phyloP scores from a whole-genome alignment of 2,329 filamentous ascomycete genomes.

The Lasiodiplodia sp. region DNA sequence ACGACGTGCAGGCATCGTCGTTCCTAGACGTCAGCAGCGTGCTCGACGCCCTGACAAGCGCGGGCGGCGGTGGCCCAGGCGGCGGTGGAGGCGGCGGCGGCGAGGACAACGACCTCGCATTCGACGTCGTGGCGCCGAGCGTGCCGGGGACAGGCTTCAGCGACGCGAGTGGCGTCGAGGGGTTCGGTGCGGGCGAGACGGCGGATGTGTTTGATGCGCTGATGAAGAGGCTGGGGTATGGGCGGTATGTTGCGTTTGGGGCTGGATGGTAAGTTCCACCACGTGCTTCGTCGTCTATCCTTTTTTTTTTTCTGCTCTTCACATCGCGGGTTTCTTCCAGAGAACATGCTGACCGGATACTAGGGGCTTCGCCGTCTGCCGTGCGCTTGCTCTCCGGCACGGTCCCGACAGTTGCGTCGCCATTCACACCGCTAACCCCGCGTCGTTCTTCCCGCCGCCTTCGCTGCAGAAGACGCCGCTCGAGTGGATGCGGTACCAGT shows the following conservation, averaged over 20 bases:
- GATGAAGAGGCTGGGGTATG: slow-evolving; percentile 68
- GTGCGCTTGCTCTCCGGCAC: slow-evolving; percentile 57
- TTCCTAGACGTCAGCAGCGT: slow-evolving; percentile 67
- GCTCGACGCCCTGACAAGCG: slow-evolving; percentile 58
- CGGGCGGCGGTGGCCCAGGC: background rate
- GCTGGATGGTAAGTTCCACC: slow-evolving; percentile 53
- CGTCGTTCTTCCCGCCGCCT: slow-evolving; percentile 61
- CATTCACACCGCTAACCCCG: slow-evolving; percentile 63
- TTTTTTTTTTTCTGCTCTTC: background rate
- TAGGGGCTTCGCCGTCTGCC: slow-evolving; percentile 54
- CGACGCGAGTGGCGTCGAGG: slow-evolving; percentile 63
- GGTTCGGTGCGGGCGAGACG: slow-evolving; percentile 59
- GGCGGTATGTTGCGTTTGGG: slow-evolving; percentile 64
- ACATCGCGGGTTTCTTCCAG: too few species aligned
- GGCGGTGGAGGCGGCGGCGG: background rate
- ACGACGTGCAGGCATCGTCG: slow-evolving; percentile 70
- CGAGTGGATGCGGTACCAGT: slow-evolving; percentile 63
- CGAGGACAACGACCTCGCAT: slow-evolving; percentile 49
- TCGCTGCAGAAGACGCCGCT: slow-evolving; percentile 52
- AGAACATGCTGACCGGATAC: background rate
- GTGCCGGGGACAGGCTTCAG: slow-evolving; percentile 73
- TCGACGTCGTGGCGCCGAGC: slow-evolving; percentile 71
- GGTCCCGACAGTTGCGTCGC: slow-evolving; percentile 61
- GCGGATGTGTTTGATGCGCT: slow-evolving; percentile 64
- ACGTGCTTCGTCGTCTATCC: too few species aligned